These are phyloP conservation scores for Scenedesmus sp. DNA, from an alignment of 163 green algal genomes.

Conservation along the genomic window DNA sequence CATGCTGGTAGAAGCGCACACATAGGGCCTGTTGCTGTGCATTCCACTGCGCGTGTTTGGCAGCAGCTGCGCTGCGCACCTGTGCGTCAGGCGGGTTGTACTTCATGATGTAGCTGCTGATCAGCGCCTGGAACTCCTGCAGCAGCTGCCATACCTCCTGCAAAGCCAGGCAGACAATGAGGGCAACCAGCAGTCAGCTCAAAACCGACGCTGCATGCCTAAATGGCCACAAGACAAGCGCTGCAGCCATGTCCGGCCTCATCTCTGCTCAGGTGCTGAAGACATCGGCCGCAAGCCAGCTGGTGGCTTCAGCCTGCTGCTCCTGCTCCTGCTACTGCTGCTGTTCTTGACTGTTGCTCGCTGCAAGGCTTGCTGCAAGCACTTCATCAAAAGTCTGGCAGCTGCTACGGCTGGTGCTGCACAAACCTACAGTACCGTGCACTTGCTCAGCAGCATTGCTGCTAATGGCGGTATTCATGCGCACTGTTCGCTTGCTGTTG, in stretches of 20 bases:
- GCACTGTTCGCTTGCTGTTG: not conserved
- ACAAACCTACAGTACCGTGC: not conserved
- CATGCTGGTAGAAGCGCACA: not conserved
- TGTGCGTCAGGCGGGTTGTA: slow-evolving; percentile 50
- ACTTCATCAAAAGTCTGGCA: not conserved
- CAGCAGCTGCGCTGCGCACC: not conserved
- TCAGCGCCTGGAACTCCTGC: slow-evolving; percentile 64
- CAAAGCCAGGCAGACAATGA: not conserved
- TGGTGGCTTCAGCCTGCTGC: not conserved
- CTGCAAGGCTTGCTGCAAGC: not conserved
- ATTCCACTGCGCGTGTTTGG: not conserved
- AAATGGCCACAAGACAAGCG: not conserved
- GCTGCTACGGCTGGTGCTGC: not conserved
- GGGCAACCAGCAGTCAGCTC: not conserved
- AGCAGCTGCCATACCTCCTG: slow-evolving; percentile 62
- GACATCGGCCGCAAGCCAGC: not conserved
- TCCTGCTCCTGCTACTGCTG: not conserved
- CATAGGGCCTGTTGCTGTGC: not conserved
- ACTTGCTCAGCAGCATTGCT: not conserved
- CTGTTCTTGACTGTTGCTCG: not conserved
- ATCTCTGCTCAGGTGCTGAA: not conserved
- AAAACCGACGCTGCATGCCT: not conserved
- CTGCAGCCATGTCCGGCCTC: not conserved
- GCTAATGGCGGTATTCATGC: not conserved
- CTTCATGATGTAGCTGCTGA: slow-evolving; percentile 57